Base-by-base conservation (phyloP, 2,329 filamentous ascomycete species). In the Diplodia scrobiculata region DNA sequence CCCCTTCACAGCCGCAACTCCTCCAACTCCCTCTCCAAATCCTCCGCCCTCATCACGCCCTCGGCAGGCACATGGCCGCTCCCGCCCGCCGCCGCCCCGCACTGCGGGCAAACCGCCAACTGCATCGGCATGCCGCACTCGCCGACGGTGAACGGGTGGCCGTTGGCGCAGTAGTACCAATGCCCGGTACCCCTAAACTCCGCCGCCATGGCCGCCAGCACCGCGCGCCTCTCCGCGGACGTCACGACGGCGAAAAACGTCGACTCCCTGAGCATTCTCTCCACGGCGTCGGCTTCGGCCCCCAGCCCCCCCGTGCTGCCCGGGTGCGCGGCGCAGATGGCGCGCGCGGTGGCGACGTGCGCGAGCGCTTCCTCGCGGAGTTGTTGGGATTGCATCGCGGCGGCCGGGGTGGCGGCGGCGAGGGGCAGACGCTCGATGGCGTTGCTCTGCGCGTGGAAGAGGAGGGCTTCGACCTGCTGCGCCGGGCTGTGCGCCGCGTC, bases 121-220 rank as follows among this genome's bases (percentile, higher is more conserved):
- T 91, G 68, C 85, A 89, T 88, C 0, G 88, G 85, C 81, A 86
- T 85, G 1, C 87, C 87, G 70, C 87, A 89, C 67, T 90, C 85
- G 0, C 87, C 87, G 36, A 90, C 81, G 0, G 86, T 85, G 69
- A 90, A 83, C 1, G 84, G 83, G 71, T 88, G 84, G 1, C 82
- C 81, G 66, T 86, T 86, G 27, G 69, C 73, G 68, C 85, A 88
- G 0, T 76, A 79, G 72, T 88, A 89, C 87, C 86, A 89, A 68
- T 88, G 85, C 0, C 87, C 87, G 0, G 77, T 80, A 0, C 79
- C 80, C 0, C 67, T 41, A 0, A 72, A 68, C 7, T 82, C 82
- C 0, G 69, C 76, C 3, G 80, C 74, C 82, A 85, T 84, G 1
- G 82, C 82, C 1, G 55, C 63, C 11, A 70, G 55, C 4, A 70